A percentile compares a stretch with the other conserved stretches of the same genome.
These are phyloP conservation scores for Kwoniella europaea DNA, from an alignment of 768 basidiomycete species.

Conservation along the genomic window DNA sequence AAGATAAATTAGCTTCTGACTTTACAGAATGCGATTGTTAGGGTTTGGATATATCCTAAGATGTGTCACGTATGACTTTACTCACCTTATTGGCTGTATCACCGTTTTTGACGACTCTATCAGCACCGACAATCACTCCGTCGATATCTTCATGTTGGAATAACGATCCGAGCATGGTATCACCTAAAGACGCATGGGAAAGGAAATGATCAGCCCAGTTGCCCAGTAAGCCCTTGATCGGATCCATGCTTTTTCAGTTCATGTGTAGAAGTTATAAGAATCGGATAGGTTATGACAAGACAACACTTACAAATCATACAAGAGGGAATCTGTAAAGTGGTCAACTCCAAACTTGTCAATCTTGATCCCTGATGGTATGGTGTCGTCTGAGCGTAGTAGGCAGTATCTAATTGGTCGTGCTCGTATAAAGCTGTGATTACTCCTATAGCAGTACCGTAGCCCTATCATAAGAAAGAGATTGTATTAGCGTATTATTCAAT, in stretches of 20 bases:
- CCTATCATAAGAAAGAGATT: constrained; percentile 61
- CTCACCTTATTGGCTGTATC: constrained; percentile 93
- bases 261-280: no score
- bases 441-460: constrained; percentile 93
- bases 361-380: constrained; percentile 69
- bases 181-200: constrained; percentile 53
- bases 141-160: constrained; percentile 85
- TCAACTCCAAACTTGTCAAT: constrained; percentile 85
- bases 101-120: constrained; percentile 86
- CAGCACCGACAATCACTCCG: constrained; percentile 84
- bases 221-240: no score
- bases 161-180: constrained; percentile 94
- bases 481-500: no score
- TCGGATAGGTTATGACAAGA: no score
- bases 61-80: background rate
- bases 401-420: constrained; percentile 73
- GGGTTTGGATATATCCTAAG: no score
- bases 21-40: no score
- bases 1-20: no score
- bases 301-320: constrained; percentile 81
- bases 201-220: background rate
- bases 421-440: constrained; percentile 89
- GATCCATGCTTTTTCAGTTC: no score
- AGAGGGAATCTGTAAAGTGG: constrained; percentile 79
- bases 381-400: constrained; percentile 91